phyloP scores from a whole-genome alignment of 2,329 filamentous ascomycete genomes.

The Fusarium armeniacum region DNA sequence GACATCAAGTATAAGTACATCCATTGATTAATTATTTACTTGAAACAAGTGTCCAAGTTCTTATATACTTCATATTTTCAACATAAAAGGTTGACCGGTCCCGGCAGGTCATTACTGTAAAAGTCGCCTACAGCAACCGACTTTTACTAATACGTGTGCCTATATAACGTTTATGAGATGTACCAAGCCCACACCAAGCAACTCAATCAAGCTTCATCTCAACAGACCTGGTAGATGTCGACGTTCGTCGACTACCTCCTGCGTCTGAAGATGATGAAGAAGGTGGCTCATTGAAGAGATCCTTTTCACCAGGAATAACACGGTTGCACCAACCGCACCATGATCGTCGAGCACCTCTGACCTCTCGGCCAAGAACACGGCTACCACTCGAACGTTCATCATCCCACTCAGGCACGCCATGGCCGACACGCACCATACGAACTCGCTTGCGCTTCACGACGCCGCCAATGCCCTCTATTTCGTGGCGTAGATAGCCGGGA shows the following conservation, averaged over 20 bases:
- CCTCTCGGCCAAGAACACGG: slow-evolving; percentile 78
- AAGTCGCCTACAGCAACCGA: neutral
- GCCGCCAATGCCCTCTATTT: slow-evolving; percentile 92
- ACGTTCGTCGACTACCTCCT: slow-evolving; percentile 44
- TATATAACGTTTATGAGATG: neutral
- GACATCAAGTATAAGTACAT: neutral
- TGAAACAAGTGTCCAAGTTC: neutral
- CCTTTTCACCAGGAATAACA: slow-evolving; percentile 73
- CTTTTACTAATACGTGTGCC: neutral
- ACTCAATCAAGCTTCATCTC: slow-evolving; percentile 32
- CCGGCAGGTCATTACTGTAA: neutral
- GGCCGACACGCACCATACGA: slow-evolving; percentile 83
- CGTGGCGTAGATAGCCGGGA: slow-evolving; percentile 85
- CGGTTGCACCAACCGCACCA: slow-evolving; percentile 95
- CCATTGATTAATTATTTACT: neutral
- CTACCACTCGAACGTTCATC: slow-evolving; percentile 76
- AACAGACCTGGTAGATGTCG: slow-evolving; percentile 39
- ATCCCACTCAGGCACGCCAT: slow-evolving; percentile 87
- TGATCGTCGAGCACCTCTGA: slow-evolving; percentile 75
- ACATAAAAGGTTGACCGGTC: neutral
- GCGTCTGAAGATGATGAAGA: slow-evolving; percentile 48
- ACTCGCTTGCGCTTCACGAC: slow-evolving; percentile 90
- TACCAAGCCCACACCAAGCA: slow-evolving; percentile 5
- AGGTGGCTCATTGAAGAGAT: slow-evolving; percentile 51
- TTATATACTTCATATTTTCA: neutral